Conservation (phyloP, 2,329 filamentous ascomycete species). For the Arthrobotrys conoides region DNA sequence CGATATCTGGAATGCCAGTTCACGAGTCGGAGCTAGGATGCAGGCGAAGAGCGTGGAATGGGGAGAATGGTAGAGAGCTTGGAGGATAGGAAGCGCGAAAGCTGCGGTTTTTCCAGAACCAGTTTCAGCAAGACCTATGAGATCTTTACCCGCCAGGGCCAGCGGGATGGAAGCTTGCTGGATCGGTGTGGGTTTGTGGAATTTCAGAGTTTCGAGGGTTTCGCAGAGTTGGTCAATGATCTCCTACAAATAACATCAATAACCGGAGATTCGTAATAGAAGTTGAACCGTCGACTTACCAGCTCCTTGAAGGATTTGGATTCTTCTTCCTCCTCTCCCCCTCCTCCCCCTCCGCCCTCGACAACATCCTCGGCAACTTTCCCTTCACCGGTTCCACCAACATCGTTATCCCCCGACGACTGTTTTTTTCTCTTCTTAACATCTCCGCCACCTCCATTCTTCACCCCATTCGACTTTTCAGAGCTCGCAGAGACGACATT, state of each 20-base stretch:
- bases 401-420: constrained; percentile 36
- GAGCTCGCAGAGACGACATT: neutral
- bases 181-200: constrained; percentile 89
- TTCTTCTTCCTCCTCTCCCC: constrained; percentile 35
- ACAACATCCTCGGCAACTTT: neutral
- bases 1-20: constrained; percentile 91
- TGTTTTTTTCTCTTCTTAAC: constrained; percentile 60
- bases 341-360: neutral
- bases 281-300: constrained; percentile 62
- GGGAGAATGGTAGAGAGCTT: constrained; percentile 78
- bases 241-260: constrained; percentile 71
- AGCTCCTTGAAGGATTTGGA: constrained; percentile 71
- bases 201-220: constrained; percentile 84
- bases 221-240: constrained; percentile 90
- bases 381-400: neutral
- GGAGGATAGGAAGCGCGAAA: constrained; percentile 92
- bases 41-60: constrained; percentile 89
- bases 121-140: constrained; percentile 95
- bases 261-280: constrained; percentile 38
- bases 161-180: constrained; percentile 86
- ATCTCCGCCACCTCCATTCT: constrained; percentile 35
- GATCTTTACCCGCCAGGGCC: constrained; percentile 83
- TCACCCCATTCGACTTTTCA: constrained; percentile 1
- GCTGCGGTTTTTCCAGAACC: constrained; percentile 96
- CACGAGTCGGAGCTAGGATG: constrained; percentile 90